Conservation (phyloP, 148 eudicot genomes). For the Amaranthus hypochondriacus region DNA sequence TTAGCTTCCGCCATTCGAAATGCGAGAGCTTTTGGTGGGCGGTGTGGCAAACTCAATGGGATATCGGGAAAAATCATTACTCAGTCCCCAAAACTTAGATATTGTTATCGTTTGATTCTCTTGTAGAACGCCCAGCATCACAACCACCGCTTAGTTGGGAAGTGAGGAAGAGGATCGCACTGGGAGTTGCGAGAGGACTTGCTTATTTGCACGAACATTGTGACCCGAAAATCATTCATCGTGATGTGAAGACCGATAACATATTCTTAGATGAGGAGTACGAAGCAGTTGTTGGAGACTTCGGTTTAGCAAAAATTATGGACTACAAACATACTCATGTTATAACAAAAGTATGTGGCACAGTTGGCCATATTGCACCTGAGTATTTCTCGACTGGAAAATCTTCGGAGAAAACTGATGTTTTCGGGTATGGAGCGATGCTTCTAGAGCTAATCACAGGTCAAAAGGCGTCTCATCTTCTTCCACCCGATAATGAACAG, state of each 20-base stretch:
- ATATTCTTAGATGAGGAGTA: slow-evolving; percentile 31
- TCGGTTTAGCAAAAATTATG: slow-evolving; percentile 37
- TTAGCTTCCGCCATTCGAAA: too few relatives aligned
- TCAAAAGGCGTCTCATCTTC: slow-evolving; percentile 41
- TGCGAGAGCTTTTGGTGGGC: too few relatives aligned
- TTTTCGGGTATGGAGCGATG: slow-evolving; percentile 40
- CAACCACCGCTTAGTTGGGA: slow-evolving; percentile 31
- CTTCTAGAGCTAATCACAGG: slow-evolving; percentile 43
- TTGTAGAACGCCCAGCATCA: slow-evolving; percentile 28
- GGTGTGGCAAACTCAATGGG: too few relatives aligned
- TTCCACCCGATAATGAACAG: slow-evolving; percentile 30
- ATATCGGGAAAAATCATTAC: too few relatives aligned
- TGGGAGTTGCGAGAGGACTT: slow-evolving; percentile 38
- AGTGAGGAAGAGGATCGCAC: slow-evolving; percentile 28
- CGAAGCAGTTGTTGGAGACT: slow-evolving; percentile 39
- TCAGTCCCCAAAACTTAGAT: too few relatives aligned
- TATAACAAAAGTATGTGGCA: slow-evolving; percentile 37
- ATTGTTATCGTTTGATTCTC: too few relatives aligned
- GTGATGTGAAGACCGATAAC: slow-evolving; percentile 40
- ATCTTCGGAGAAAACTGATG: slow-evolving; percentile 43
- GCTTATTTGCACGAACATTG: slow-evolving; percentile 37
- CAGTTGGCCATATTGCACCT: slow-evolving; percentile 37
- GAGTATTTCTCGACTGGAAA: slow-evolving; percentile 44
- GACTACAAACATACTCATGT: slow-evolving; percentile 39
- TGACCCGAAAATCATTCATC: slow-evolving; percentile 34